Conservation (phyloP, 2,329 filamentous ascomycete species). For the Zasmidium citrigriseum region DNA sequence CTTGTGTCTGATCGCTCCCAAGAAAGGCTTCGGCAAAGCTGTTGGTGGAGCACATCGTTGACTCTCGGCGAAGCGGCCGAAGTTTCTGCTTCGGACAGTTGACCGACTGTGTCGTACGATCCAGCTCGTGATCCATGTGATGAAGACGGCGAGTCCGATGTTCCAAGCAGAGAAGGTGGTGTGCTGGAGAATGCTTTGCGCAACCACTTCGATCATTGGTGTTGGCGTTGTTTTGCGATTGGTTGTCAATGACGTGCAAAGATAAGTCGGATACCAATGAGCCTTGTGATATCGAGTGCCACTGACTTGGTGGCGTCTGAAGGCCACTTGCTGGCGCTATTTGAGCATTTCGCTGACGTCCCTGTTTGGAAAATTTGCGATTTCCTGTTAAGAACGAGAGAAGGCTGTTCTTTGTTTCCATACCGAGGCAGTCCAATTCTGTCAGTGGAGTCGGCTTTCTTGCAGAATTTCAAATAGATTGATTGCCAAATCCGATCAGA, state of each 20-base stretch:
- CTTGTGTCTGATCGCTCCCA: constrained; percentile 21
- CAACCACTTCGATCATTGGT: neutral
- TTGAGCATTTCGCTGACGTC: neutral
- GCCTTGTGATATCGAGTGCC: neutral
- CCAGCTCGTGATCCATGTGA: neutral
- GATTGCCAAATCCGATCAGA: neutral
- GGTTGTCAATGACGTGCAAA: neutral
- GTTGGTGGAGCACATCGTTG: constrained; percentile 11
- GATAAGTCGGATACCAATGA: neutral
- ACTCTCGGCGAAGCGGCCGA: constrained; percentile 2
- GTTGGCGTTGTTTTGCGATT: neutral
- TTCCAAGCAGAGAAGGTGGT: neutral
- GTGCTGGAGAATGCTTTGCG: neutral
- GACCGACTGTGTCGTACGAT: neutral
- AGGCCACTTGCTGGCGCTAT: neutral
- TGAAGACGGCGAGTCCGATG: neutral
- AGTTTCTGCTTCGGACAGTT: neutral
- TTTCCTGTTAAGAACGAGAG: neutral
- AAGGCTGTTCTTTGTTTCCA: neutral
- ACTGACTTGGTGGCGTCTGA: neutral
- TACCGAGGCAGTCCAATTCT: neutral
- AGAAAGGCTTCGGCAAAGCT: constrained; percentile 13
- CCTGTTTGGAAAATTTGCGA: neutral
- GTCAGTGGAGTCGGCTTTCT: neutral
- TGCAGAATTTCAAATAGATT: neutral